phyloP scores from a whole-genome alignment of 441 rosid genomes.

The Melastoma candidum region DNA sequence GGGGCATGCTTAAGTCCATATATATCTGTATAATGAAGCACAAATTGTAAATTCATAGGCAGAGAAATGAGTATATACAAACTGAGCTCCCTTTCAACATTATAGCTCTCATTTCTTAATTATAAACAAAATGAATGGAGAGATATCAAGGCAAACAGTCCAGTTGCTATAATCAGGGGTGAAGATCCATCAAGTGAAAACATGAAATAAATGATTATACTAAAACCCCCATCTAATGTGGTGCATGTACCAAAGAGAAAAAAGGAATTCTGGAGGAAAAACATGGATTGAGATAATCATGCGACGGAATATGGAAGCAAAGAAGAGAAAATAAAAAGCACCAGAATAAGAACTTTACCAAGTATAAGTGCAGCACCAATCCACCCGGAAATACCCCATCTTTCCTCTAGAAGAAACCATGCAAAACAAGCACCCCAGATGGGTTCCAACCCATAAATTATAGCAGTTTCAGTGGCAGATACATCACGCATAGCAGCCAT shows the following conservation, averaged over 20 bases:
- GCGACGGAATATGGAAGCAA: neutral
- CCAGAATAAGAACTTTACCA: constrained; percentile 19
- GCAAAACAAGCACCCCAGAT: constrained; percentile 67
- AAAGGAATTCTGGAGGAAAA: neutral
- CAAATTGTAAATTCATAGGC: neutral
- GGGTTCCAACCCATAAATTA: constrained; percentile 58
- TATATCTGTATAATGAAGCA: too few relatives aligned
- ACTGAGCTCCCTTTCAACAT: neutral
- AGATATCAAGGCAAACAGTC: neutral
- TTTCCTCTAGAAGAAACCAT: constrained; percentile 70
- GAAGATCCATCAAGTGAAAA: neutral
- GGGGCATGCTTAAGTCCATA: too few relatives aligned
- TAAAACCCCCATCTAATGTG: too few relatives aligned
- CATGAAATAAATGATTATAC: too few relatives aligned
- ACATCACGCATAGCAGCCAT: constrained; percentile 51
- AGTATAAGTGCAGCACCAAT: constrained; percentile 53
- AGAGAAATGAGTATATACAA: neutral
- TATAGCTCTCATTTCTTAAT: neutral
- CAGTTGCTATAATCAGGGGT: neutral
- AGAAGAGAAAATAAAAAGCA: constrained; percentile 1
- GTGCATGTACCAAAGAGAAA: neutral
- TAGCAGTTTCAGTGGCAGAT: constrained; percentile 50
- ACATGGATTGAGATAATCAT: neutral
- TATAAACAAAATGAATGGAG: constrained; percentile 1
- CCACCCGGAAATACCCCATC: constrained; percentile 62